Percentiles rank a stretch among this genome's conserved stretches.
Conservation (phyloP, 2,329 filamentous ascomycete genomes). For the Aureobasidium sp. region DNA sequence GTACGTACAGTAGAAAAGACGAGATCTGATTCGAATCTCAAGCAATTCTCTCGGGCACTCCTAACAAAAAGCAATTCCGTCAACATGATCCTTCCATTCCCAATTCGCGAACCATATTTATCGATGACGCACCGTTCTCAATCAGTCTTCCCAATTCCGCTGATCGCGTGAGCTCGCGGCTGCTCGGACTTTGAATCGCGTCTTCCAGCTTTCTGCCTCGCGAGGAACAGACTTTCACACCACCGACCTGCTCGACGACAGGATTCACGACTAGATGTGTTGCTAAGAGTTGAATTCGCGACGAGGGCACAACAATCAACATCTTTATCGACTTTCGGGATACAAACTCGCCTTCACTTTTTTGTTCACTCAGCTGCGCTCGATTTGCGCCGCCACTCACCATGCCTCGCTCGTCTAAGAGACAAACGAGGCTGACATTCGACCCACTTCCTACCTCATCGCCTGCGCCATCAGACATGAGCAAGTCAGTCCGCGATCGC, state of each 20-base stretch:
- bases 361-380: background rate
- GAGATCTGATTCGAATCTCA: background rate
- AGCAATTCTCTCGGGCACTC: background rate
- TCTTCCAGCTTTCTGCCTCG: slow-evolving; percentile 5
- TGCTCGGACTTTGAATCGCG: background rate
- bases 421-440: slow-evolving; percentile 37
- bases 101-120: background rate
- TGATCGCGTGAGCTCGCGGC: background rate
- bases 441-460: slow-evolving; percentile 34
- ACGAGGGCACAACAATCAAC: background rate
- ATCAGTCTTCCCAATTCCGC: background rate
- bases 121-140: background rate
- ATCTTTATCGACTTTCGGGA: background rate
- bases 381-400: background rate
- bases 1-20: background rate
- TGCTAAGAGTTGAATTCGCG: background rate
- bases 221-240: background rate
- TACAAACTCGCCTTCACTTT: background rate
- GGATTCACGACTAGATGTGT: background rate
- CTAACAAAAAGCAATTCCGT: background rate
- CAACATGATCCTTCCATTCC: background rate
- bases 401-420: slow-evolving; percentile 18
- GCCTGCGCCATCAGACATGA: slow-evolving; percentile 26
- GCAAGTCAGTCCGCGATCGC: slow-evolving; percentile 25
- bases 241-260: background rate